Conservation (phyloP, 2,329 filamentous ascomycete species). For the Hypomyces rosellus region DNA sequence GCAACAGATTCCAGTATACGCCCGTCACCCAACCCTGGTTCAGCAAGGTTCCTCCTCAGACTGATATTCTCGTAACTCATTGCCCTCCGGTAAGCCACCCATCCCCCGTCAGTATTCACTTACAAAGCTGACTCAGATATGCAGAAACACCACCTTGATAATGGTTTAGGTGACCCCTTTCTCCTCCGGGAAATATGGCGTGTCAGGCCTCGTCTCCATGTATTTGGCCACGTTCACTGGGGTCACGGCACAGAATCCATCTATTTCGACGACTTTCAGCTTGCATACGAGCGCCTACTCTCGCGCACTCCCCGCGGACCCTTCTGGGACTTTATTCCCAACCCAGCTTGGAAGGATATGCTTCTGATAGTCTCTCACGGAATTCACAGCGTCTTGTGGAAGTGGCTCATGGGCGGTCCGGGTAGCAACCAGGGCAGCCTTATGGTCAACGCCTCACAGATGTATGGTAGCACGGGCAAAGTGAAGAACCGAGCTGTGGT, state of each 20-base stretch:
- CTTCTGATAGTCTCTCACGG: conserved; percentile 39
- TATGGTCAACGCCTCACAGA: conserved; percentile 53
- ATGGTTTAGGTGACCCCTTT: conserved; percentile 62
- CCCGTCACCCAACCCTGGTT: conserved; percentile 63
- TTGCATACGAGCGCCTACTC: conserved; percentile 62
- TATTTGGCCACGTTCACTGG: conserved; percentile 82
- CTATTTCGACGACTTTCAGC: conserved; percentile 70
- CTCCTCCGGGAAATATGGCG: conserved; percentile 69
- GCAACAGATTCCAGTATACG: conserved; percentile 63
- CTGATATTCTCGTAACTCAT: conserved; percentile 77
- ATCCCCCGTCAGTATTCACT: background rate
- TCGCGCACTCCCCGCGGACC: conserved; percentile 35
- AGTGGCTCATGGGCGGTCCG: conserved; percentile 50
- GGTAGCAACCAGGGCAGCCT: conserved; percentile 43
- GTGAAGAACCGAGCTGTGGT: conserved; percentile 35
- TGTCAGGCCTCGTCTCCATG: conserved; percentile 66
- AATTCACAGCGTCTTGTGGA: conserved; percentile 44
- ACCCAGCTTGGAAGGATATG: conserved; percentile 41
- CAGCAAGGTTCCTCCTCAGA: conserved; percentile 61
- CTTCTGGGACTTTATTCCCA: conserved; percentile 42
- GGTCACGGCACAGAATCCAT: conserved; percentile 63
- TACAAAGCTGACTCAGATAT: conserved; percentile 1
- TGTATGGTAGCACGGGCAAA: conserved; percentile 46
- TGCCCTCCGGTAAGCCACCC: conserved; percentile 55
- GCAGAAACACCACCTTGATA: conserved; percentile 61